Evolutionary conservation across 1,284 basidiomycete genomes (phyloP), one percentile per base, ranked within the genome.

Genomic region (Nidula niveotomentosa): DNA sequence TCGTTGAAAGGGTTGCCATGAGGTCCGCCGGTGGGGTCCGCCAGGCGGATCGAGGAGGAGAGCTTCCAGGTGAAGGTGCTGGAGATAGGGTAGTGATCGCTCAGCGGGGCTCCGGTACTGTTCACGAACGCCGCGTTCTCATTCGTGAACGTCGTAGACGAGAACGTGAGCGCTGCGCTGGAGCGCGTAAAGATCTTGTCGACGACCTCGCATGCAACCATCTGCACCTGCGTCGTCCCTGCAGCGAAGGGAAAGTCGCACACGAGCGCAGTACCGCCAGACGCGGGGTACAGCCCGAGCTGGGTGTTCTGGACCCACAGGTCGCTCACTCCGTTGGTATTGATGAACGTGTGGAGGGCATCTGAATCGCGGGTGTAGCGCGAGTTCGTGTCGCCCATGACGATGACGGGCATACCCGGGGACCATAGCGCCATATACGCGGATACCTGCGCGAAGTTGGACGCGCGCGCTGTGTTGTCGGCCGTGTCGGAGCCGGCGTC

Each of bases 311-410:
- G 53, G 9, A 66, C 56, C 62, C 61, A 68, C 8, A 58, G 56
- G 55, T 69, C 68, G 5, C 61, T 60, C 2, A 60, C 36, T 3
- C 60, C 63, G 4, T 57, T 57, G 48, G 10, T 53, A n/a, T 37
- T 30, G 8, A 57, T 53, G 52, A 62, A 60, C 9, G 49, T 33
- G 23, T 34, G 53, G 9, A 59, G 47, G 23, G 30, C 54, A 36
- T 64, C 54, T 33, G 62, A 49, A 54, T 69, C 68, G 46, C 68
- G 64, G 7, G 69, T 72, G 58, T 74, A 74, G 1, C 72, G 65
- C 8, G 65, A 55, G 51, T 75, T 75, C 36, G 72, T 75, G 59
- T 75, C 73, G 9, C 73, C 73, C 60, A 73, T 70, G 45, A 74
- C 62, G 36, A 75, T 54, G 15, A 74, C 63, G 0, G 73, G 65